Conservation (phyloP, 2,329 filamentous ascomycete species). For the Arthrinium puccinioides region DNA sequence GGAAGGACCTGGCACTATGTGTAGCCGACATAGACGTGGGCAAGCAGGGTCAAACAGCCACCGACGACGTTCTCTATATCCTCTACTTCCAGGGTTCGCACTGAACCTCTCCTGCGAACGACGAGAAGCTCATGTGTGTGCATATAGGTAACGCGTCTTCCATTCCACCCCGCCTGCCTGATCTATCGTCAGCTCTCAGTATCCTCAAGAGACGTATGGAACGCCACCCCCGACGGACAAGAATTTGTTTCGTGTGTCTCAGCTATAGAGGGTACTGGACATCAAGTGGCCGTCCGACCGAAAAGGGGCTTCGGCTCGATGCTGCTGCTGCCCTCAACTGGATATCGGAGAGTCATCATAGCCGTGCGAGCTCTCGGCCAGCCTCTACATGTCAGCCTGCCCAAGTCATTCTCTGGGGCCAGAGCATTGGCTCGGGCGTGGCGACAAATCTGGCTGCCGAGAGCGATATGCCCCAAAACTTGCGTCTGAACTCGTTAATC, state of each 20-base stretch:
- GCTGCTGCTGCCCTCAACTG: slow-evolving; percentile 57
- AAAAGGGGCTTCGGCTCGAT: slow-evolving; percentile 63
- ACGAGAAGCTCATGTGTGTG: slow-evolving; percentile 1
- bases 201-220: slow-evolving; percentile 31
- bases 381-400: slow-evolving; percentile 11
- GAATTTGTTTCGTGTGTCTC: slow-evolving; percentile 45
- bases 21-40: slow-evolving; percentile 35
- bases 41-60: slow-evolving; percentile 1
- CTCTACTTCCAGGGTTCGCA: slow-evolving; percentile 48
- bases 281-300: slow-evolving; percentile 63
- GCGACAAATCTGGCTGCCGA: slow-evolving; percentile 53
- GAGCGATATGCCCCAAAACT: slow-evolving; percentile 27
- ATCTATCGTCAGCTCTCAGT: slow-evolving; percentile 45
- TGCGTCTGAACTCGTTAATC: slow-evolving; percentile 43
- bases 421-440: slow-evolving; percentile 69
- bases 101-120: slow-evolving; percentile 8
- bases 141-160: slow-evolving; percentile 52
- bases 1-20: slow-evolving; percentile 56
- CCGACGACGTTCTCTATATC: slow-evolving; percentile 38
- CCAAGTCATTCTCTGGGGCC: slow-evolving; percentile 62
- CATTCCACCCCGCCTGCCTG: slow-evolving; percentile 47
- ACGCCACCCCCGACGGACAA: slow-evolving; percentile 17
- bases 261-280: slow-evolving; percentile 74
- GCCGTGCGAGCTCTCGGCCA: not conserved
- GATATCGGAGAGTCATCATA: slow-evolving; percentile 40